Base-by-base conservation (phyloP, 23 red algal species). In the Gracilaria gracilis region DNA sequence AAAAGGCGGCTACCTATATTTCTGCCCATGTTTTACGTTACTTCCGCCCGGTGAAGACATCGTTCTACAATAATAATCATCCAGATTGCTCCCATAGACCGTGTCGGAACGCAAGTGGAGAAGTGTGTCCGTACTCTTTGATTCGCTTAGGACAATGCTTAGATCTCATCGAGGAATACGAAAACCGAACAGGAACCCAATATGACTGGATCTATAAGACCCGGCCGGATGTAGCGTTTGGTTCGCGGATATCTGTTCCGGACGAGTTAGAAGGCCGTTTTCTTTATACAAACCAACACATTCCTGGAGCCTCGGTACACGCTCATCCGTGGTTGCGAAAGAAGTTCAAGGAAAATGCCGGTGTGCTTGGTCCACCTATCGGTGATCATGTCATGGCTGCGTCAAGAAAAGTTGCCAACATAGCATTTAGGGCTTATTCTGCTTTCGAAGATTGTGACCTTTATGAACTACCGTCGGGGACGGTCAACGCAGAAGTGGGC, bases 161-260 rank as follows among this genome's bases (percentile, higher is more conserved):
- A 39, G 23, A 6, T 14, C 40, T 71, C 35, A 75, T 87, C 17
- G 37, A 55, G 23, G 39, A 71, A n/a, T 28, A 87, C 28, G 83
- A 87, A 42, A 71, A 42, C 12, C 64, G 48, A 19, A 49, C 62
- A 12, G 40, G 61, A 4, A 5, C 53, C 13, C 21, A 46, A 42
- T 87, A 87, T 39, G 59, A 87, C 65, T 87, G 83, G 83, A 75
- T 87, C 5, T 71, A 71, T 35, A 87, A 87, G 29, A 87, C 83
- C 11, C 40, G 83, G 9, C 83, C 83, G 21, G 83, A 87, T 71
- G 75, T 87, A 53, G 83, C 83, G 1, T 71, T 87, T 40, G 83
- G 61, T 42, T 48, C 62, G 9, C 57, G 49, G 61, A 40, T 87
- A 31, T 66, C 83, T 27, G 28, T 57, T 17, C 83, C 67, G 14